A percentile compares a stretch with the other conserved stretches of the same genome.
These are phyloP conservation scores for Neurospora sp. DNA, from an alignment of 495 filamentous ascomycete species.

Conservation along the genomic window DNA sequence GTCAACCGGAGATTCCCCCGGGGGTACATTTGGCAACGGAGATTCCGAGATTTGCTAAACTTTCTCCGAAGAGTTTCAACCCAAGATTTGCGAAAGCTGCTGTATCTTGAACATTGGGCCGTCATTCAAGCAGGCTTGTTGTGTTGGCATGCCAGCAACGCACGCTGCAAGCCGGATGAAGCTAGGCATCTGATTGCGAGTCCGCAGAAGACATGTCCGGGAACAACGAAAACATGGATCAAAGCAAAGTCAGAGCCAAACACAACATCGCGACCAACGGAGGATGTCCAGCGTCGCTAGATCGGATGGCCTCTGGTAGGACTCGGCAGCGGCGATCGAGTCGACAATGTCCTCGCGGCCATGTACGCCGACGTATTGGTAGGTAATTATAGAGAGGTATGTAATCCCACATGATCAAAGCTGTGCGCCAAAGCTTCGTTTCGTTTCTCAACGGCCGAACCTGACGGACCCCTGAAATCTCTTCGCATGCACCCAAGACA, in stretches of 20 bases:
- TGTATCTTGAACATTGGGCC: neutral
- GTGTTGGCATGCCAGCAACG: neutral
- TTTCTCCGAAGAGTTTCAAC: neutral
- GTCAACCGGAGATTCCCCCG: neutral
- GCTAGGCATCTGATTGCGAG: neutral
- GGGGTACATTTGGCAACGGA: neutral
- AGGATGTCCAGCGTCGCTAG: neutral
- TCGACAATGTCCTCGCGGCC: neutral
- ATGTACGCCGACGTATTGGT: neutral
- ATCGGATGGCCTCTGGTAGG: neutral
- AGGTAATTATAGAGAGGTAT: neutral
- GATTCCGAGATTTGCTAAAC: neutral
- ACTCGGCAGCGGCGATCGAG: neutral
- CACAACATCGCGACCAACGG: neutral
- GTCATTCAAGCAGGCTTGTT: neutral
- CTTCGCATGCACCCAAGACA: constrained; percentile 2
- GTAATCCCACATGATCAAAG: constrained; percentile 2
- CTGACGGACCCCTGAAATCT: neutral
- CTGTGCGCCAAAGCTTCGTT: constrained; percentile 4
- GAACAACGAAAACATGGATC: neutral
- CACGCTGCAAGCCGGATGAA: neutral
- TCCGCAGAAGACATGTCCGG: neutral
- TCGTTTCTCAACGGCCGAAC: constrained; percentile 7
- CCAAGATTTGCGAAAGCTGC: neutral
- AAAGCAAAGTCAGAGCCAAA: neutral